Conservation (phyloP, 495 filamentous ascomycete genomes). For the Niebla homalea region DNA sequence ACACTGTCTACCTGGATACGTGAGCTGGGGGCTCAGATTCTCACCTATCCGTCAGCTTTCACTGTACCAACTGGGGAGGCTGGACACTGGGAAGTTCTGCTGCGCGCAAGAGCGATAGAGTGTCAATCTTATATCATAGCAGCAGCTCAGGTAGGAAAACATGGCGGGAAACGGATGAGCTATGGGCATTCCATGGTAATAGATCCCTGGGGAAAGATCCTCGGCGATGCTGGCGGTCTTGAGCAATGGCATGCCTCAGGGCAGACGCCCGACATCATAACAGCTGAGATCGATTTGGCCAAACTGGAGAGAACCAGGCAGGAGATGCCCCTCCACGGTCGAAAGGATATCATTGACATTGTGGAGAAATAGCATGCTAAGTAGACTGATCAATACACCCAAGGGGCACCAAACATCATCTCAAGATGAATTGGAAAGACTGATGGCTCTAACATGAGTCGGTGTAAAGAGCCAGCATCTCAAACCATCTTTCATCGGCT, state of each 20-base stretch:
- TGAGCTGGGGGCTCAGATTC: slow-evolving; percentile 54
- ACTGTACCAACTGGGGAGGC: slow-evolving; percentile 74
- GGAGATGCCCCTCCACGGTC: slow-evolving; percentile 43
- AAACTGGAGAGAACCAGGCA: slow-evolving; percentile 38
- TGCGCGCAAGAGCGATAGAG: slow-evolving; percentile 78
- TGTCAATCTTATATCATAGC: slow-evolving; percentile 80
- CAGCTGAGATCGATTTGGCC: slow-evolving; percentile 37
- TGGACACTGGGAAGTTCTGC: slow-evolving; percentile 63
- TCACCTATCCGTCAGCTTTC: slow-evolving; percentile 85
- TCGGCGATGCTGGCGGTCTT: slow-evolving; percentile 47
- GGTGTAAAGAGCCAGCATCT: no score
- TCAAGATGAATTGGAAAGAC: no score
- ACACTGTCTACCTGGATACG: slow-evolving; percentile 58
- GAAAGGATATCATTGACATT: slow-evolving; percentile 17
- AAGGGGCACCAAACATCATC: no score
- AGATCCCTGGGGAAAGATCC: slow-evolving; percentile 72
- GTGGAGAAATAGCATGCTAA: slow-evolving; percentile 23
- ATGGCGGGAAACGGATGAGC: slow-evolving; percentile 67
- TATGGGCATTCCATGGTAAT: slow-evolving; percentile 86
- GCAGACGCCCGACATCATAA: slow-evolving; percentile 37
- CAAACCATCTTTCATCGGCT: no score
- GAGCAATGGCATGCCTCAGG: slow-evolving; percentile 19
- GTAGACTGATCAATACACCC: neutral
- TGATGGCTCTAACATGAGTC: no score
- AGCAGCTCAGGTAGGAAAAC: slow-evolving; percentile 67